Evolutionary conservation across 2,329 filamentous ascomycete species (phyloP).

Genomic region (Truncatella angustata): DNA sequence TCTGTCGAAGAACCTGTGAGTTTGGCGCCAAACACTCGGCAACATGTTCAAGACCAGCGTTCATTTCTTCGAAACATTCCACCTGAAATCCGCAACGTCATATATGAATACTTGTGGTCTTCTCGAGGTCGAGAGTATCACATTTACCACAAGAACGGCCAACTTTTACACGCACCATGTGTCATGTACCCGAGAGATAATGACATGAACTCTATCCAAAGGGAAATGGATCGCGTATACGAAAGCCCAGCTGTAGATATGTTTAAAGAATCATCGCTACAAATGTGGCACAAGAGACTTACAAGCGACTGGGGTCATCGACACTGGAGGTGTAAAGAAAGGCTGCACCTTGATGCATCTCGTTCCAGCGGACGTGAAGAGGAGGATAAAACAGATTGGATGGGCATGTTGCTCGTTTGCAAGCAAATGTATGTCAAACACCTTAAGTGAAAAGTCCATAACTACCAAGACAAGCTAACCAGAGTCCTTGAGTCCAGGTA

Average conservation of each 20-base stretch:
- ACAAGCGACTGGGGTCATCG: slow-evolving; percentile 26
- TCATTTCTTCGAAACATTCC: slow-evolving; percentile 4
- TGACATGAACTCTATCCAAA: slow-evolving; percentile 8
- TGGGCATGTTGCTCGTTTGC: slow-evolving; percentile 25
- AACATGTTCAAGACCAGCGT: not conserved
- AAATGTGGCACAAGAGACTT: slow-evolving; percentile 27
- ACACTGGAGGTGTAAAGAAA: slow-evolving; percentile 31
- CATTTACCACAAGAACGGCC: not conserved
- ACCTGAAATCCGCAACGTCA: slow-evolving; percentile 7
- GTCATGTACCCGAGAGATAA: slow-evolving; percentile 5
- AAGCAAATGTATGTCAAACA: slow-evolving; percentile 26
- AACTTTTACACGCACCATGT: not conserved
- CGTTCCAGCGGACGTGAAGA: not conserved
- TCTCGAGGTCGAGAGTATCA: not conserved
- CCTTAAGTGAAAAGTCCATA: not conserved
- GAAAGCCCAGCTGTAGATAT: slow-evolving; percentile 2
- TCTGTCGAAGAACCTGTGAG: too few species aligned
- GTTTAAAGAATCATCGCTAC: slow-evolving; percentile 15
- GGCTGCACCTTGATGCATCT: slow-evolving; percentile 9
- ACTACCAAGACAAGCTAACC: not conserved
- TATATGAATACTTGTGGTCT: slow-evolving; percentile 6
- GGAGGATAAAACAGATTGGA: not conserved
- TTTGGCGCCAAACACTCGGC: too few species aligned
- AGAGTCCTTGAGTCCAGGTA: slow-evolving; percentile 18
- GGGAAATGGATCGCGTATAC: slow-evolving; percentile 21